phyloP scores from a whole-genome alignment of 257 asterid genomes.

The Solanum chmielewskii region DNA sequence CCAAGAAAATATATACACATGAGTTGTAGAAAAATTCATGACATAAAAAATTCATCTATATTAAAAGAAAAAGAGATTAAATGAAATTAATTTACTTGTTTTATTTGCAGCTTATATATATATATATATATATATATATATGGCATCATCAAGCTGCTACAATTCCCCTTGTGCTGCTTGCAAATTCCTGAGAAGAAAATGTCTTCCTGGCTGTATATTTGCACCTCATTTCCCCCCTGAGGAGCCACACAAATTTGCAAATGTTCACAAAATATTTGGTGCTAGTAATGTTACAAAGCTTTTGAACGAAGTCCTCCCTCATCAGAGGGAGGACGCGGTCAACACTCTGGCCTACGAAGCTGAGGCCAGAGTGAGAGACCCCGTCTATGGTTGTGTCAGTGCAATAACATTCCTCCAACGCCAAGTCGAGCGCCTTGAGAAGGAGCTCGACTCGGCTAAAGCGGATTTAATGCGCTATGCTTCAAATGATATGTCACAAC shows the following conservation, averaged over 20 bases:
- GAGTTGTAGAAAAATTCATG: not conserved
- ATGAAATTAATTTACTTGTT: not conserved
- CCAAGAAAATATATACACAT: not conserved
- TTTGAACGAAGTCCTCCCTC: slow-evolving; percentile 29
- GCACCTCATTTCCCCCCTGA: slow-evolving; percentile 43
- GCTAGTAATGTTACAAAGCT: slow-evolving; percentile 38
- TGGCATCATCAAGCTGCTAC: slow-evolving; percentile 40
- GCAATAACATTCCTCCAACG: slow-evolving; percentile 33
- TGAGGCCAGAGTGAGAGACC: slow-evolving; percentile 38
- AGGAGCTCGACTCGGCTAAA: slow-evolving; percentile 27
- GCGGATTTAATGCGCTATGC: slow-evolving; percentile 24
- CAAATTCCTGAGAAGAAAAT: slow-evolving; percentile 39
- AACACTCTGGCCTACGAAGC: slow-evolving; percentile 40
- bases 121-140: not conserved
- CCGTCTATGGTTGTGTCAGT: slow-evolving; percentile 41
- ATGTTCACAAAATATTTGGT: slow-evolving; percentile 38
- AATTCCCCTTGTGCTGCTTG: slow-evolving; percentile 45
- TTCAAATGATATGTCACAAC: not conserved
- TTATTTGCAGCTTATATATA: not conserved
- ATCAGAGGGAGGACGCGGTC: slow-evolving; percentile 38
- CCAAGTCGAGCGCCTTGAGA: slow-evolving; percentile 29
- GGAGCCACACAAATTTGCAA: slow-evolving; percentile 39
- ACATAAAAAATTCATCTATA: not conserved
- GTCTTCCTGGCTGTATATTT: slow-evolving; percentile 24
- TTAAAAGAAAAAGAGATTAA: not conserved